phyloP scores from a whole-genome alignment of 164 flowering plant species.

The Aristolochia californica region DNA sequence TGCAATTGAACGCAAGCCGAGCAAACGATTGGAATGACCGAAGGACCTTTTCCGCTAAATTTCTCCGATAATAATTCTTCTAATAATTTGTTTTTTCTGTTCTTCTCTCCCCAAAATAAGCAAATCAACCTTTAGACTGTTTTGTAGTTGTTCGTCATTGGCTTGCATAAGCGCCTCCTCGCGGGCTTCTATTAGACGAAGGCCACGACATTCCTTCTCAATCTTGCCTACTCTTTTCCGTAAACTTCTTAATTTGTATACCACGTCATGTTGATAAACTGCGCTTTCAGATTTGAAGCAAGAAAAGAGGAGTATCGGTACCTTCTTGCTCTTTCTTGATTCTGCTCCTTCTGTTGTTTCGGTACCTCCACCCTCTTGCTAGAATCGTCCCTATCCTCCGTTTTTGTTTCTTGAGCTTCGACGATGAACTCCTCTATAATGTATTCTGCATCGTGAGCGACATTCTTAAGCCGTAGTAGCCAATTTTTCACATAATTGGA shows the following conservation, averaged over 20 bases:
- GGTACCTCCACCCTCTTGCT: too few relatives aligned
- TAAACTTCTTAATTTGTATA: background rate
- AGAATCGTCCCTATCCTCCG: background rate
- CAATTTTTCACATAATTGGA: background rate
- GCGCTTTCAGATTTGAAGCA: background rate
- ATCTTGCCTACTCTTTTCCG: background rate
- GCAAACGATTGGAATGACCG: constrained; percentile 10
- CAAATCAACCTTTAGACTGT: background rate
- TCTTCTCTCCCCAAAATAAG: constrained; percentile 1
- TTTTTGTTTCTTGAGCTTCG: background rate
- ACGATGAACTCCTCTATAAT: background rate
- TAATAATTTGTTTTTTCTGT: background rate
- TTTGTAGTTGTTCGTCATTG: too few relatives aligned
- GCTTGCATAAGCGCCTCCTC: too few relatives aligned
- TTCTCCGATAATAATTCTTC: background rate
- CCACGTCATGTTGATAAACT: background rate
- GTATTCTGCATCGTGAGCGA: background rate
- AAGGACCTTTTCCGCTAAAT: background rate
- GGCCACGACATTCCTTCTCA: background rate
- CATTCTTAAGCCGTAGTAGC: background rate
- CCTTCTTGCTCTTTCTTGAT: too few relatives aligned
- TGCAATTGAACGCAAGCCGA: constrained; percentile 2
- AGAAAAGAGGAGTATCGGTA: background rate
- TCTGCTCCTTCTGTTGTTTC: too few relatives aligned
- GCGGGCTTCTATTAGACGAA: too few relatives aligned